Base-by-base conservation (phyloP, 352 stramenopile genomes). In the Globisporangium paddicum region DNA sequence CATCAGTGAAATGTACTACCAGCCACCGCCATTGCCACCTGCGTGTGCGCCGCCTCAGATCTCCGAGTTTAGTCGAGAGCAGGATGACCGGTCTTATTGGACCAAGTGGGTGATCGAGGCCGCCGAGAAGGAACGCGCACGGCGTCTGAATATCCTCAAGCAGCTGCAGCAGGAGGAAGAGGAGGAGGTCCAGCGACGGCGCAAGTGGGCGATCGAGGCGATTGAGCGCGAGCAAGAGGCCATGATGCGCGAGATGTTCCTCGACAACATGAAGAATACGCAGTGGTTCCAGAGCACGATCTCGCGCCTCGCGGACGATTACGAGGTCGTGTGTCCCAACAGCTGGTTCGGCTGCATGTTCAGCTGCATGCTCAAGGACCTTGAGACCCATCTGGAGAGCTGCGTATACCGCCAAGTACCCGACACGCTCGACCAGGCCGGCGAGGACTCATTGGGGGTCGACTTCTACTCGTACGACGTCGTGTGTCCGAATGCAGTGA, bases 261-360 rank as follows among this genome's bases (percentile, higher is more conserved):
- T 94, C 47, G 85, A 92, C 62, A 90, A 89, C 60, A 94, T 92
- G 81, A 90, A 91, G 65, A 92, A 94, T 68, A 94, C 85, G 16
- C 82, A 90, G 69, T 94, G 85, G 85, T 94, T 94, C 59, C 85
- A 94, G 65, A 80, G 69, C 10, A 94, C 82, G 30, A 94, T 94
- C 50, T 89, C 82, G 28, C 76, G 79, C 42, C 81, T 90, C 32
- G 75, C 82, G 0, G 71, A 86, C 26, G 82, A 94, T 59, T 94
- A 94, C 65, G 82, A 94, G 58, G 82, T 94, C 8, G 80, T 94
- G 52, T 94, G 85, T 52, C 85, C 85, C 1, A 90, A 94, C 53
- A 89, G 77, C 55, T 94, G 85, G 85, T 90, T 92, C 55, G 85
- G 85, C n/a, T 94, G 85, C 63, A 89, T 73, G 6, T 87, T 82